Percentiles rank a stretch among this genome's conserved stretches.
Evolutionary conservation across 192 early-diverging fungal species (phyloP).

Genomic region (Podila horticola): DNA sequence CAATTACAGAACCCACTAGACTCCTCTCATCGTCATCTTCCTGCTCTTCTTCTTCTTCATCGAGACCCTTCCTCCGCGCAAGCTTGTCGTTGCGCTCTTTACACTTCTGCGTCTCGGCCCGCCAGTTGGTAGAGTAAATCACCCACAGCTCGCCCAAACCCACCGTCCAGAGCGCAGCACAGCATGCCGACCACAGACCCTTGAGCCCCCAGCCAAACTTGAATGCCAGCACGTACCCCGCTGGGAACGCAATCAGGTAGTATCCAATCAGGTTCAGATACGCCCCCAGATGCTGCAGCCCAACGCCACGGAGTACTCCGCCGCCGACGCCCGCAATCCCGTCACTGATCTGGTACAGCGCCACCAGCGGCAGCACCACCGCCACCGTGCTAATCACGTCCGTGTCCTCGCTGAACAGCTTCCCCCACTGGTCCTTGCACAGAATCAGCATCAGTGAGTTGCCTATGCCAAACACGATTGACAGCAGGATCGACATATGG

Average conservation of each 20-base stretch:
- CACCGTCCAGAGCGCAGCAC: conserved; percentile 58
- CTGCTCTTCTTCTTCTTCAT: background rate
- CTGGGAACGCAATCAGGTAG: conserved; percentile 77
- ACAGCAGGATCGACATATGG: conserved; percentile 59
- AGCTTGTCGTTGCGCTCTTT: conserved; percentile 29
- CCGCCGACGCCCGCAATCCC: conserved; percentile 68
- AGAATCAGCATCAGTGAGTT: conserved; percentile 63
- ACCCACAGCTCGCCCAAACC: conserved; percentile 43
- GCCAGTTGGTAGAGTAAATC: conserved; percentile 54
- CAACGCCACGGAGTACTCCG: conserved; percentile 82
- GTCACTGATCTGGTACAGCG: conserved; percentile 81
- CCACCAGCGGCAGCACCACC: conserved; percentile 80
- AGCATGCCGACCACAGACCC: conserved; percentile 72
- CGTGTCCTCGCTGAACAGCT: conserved; percentile 73
- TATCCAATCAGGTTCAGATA: conserved; percentile 68
- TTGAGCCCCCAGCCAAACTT: conserved; percentile 60
- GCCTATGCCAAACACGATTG: conserved; percentile 60
- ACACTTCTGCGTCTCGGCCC: conserved; percentile 42
- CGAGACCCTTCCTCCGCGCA: conserved; percentile 7
- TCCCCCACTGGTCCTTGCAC: conserved; percentile 68
- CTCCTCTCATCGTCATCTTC: conserved; percentile 10
- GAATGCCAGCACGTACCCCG: conserved; percentile 68
- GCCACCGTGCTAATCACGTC: conserved; percentile 78
- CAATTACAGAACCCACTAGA: background rate
- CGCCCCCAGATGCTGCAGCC: conserved; percentile 74